Percentiles rank a stretch among this genome's conserved stretches.
Evolutionary conservation across 305 asterid species (phyloP).

Genomic region (Fraxinus paxiana): DNA sequence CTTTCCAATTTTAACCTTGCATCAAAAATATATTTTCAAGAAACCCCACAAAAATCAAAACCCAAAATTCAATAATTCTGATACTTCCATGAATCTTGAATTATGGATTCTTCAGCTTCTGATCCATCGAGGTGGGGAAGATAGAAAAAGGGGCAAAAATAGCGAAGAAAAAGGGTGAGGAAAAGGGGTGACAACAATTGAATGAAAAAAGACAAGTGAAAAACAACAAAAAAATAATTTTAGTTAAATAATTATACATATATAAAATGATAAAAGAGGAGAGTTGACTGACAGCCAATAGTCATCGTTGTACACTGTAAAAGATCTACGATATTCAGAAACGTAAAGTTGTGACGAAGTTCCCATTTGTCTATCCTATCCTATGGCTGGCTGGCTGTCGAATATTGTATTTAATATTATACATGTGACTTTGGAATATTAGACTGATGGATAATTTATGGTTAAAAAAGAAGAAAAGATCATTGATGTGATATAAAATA

Average conservation of each 20-base stretch:
- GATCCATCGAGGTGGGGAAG: slow-evolving; percentile 19
- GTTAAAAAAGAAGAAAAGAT: too few species aligned
- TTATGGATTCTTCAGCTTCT: slow-evolving; percentile 31
- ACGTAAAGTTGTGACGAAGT: neutral
- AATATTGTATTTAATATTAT: neutral
- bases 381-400: neutral
- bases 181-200: slow-evolving; percentile 30
- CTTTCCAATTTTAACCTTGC: slow-evolving; percentile 17
- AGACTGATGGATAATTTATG: too few species aligned
- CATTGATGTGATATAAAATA: too few species aligned
- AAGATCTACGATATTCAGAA: neutral
- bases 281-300: slow-evolving; percentile 27
- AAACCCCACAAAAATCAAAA: slow-evolving; percentile 22
- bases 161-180: slow-evolving; percentile 21
- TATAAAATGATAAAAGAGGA: slow-evolving; percentile 8
- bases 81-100: slow-evolving; percentile 44
- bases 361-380: neutral
- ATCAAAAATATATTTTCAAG: slow-evolving; percentile 12
- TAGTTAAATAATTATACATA: neutral
- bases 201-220: slow-evolving; percentile 20
- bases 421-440: too few species aligned
- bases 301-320: slow-evolving; percentile 1
- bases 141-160: slow-evolving; percentile 22
- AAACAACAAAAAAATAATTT: slow-evolving; percentile 20
- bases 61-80: slow-evolving; percentile 16